Conservation (phyloP, 345 rosid genomes). For the Euphorbia tirucalli region DNA sequence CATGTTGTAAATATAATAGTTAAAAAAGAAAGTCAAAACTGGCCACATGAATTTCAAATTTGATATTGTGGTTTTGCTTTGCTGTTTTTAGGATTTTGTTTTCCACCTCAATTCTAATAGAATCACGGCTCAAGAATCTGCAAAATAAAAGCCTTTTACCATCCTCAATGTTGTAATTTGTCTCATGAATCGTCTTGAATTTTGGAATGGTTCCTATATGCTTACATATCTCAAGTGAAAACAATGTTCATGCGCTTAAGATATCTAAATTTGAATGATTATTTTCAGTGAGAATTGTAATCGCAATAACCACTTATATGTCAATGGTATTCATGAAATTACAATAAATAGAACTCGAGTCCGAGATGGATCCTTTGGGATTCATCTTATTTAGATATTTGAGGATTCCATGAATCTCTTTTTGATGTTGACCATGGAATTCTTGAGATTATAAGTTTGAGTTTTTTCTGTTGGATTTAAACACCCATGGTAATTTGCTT, state of each 20-base stretch:
- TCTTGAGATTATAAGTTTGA: background rate
- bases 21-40: background rate
- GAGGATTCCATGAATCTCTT: background rate
- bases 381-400: background rate
- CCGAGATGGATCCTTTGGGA: conserved; percentile 1
- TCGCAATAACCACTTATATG: background rate
- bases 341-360: background rate
- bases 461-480: background rate
- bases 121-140: background rate
- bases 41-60: background rate
- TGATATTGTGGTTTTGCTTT: background rate
- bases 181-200: background rate
- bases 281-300: background rate
- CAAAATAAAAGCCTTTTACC: background rate
- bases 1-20: background rate
- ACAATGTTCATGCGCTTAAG: background rate
- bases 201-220: background rate
- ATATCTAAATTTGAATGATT: background rate
- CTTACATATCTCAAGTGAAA: background rate
- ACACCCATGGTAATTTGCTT: background rate
- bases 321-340: background rate
- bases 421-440: background rate
- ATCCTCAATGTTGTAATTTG: background rate
- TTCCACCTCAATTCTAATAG: background rate
- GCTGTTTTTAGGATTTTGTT: background rate